These are phyloP conservation scores for Miscanthus lutarioriparius DNA, from an alignment of 176 grass and related monocot species.

Conservation along the genomic window DNA sequence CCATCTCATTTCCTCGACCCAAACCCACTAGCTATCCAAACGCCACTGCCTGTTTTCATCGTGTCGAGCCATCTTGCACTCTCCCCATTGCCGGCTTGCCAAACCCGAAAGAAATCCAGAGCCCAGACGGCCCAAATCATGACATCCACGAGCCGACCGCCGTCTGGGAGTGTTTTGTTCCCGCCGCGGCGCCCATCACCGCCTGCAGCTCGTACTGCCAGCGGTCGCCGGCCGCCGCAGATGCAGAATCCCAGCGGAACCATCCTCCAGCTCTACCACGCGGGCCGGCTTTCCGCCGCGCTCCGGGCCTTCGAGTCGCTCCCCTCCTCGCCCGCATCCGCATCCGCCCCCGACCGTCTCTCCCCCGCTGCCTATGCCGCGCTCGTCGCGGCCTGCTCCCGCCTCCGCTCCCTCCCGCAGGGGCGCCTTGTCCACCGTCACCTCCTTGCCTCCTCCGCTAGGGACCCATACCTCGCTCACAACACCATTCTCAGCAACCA, in stretches of 20 bases:
- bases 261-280: constrained; percentile 55
- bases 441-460: constrained; percentile 25
- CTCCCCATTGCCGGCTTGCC: too few relatives aligned
- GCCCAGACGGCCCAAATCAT: neutral
- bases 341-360: constrained; percentile 2
- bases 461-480: neutral
- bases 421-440: constrained; percentile 46
- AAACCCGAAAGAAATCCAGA: neutral
- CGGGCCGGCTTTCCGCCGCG: constrained; percentile 35
- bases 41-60: neutral
- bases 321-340: neutral
- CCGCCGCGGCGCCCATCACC: constrained; percentile 4
- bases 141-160: neutral
- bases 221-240: neutral
- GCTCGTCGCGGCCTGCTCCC: constrained; percentile 48
- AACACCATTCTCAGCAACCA: constrained; percentile 53
- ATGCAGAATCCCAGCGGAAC: constrained; percentile 44
- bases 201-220: neutral
- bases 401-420: constrained; percentile 47
- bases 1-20: too few relatives aligned
- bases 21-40: too few relatives aligned
- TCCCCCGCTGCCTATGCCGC: constrained; percentile 44
- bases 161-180: neutral
- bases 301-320: constrained; percentile 47
- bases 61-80: neutral